Conservation (phyloP, 495 filamentous ascomycete species). For the Xylaria intraflava region DNA sequence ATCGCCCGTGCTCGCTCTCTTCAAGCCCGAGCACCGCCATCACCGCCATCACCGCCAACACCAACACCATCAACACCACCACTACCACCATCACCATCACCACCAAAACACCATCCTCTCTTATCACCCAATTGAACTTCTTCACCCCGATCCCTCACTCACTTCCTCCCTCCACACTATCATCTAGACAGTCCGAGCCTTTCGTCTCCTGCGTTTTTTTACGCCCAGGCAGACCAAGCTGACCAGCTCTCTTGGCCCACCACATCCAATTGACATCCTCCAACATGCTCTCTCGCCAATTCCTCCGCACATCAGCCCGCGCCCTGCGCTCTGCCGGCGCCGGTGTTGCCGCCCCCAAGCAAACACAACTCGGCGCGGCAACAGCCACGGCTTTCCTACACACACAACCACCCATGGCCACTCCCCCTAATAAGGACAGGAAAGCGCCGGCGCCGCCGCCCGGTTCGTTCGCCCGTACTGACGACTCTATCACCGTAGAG, state of each 20-base stretch:
- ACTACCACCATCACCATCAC: background rate
- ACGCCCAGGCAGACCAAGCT: background rate
- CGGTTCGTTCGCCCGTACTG: slow-evolving; percentile 66
- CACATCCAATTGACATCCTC: background rate
- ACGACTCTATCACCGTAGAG: slow-evolving; percentile 65
- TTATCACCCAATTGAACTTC: no score
- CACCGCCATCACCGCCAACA: no score
- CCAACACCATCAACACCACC: background rate
- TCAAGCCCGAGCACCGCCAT: no score
- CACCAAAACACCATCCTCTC: background rate
- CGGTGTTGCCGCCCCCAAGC: background rate
- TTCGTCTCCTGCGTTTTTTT: background rate
- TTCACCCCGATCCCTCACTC: background rate
- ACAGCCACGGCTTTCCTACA: slow-evolving; percentile 17
- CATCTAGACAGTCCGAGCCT: no score
- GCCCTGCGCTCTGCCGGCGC: slow-evolving; percentile 14
- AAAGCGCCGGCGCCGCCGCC: slow-evolving; percentile 13
- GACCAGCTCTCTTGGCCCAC: background rate
- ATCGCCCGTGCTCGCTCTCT: no score
- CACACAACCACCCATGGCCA: slow-evolving; percentile 24
- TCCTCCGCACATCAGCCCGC: slow-evolving; percentile 11
- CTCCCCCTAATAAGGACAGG: slow-evolving; percentile 23
- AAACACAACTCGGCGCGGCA: slow-evolving; percentile 10
- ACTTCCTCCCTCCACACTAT: background rate
- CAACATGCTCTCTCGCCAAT: slow-evolving; percentile 11